Evolutionary conservation across 2,329 filamentous ascomycete species (phyloP).

Genomic region (Cryphonectria naterciae): DNA sequence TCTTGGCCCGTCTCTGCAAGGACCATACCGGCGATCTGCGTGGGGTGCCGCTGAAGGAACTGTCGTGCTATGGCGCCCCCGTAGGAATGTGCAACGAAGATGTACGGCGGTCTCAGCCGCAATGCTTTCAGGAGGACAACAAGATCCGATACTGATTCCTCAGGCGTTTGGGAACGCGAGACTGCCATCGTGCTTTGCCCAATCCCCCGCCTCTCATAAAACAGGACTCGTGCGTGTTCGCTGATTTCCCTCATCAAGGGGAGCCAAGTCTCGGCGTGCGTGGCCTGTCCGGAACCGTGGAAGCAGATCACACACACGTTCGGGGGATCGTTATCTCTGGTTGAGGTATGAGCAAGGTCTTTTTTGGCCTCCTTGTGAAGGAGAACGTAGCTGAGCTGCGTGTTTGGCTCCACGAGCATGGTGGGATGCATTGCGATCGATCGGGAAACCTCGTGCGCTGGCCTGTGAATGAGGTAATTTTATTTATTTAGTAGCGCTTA

Average conservation of each 20-base stretch:
- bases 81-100: conserved; percentile 16
- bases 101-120: conserved; percentile 5
- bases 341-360: too few relatives aligned
- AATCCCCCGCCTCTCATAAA: not conserved
- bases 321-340: not conserved
- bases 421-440: not conserved
- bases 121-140: not conserved
- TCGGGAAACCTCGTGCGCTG: not conserved
- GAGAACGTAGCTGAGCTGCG: not conserved
- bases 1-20: conserved; percentile 18
- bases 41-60: conserved; percentile 8
- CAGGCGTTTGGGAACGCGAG: not conserved
- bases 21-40: conserved; percentile 7
- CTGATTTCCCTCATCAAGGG: not conserved
- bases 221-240: not conserved
- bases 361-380: not conserved
- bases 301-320: conserved; percentile 7
- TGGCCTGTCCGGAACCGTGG: conserved; percentile 13
- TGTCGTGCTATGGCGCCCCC: conserved; percentile 10
- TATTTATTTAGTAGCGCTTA: not conserved
- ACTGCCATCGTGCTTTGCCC: not conserved
- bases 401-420: not conserved
- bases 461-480: not conserved
- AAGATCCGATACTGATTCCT: not conserved
- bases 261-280: conserved; percentile 2